Base-by-base conservation (phyloP, 768 basidiomycete species). In the Chalciporus sphaerocephalus region DNA sequence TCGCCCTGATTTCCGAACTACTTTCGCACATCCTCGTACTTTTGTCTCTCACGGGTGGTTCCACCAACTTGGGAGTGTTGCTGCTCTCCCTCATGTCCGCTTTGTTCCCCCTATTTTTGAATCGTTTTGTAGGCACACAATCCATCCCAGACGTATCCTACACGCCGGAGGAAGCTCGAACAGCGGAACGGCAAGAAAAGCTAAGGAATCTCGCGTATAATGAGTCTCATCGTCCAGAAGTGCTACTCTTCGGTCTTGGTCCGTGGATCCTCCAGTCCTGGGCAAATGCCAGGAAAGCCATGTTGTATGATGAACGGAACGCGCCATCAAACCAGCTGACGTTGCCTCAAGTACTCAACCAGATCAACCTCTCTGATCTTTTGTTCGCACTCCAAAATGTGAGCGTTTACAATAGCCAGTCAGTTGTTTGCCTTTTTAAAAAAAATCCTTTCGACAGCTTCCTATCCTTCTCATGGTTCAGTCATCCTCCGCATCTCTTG, bases 191-290 rank as follows among this genome's bases (percentile, higher is more conserved):
- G 33, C 84, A 85, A 57, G 87, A 91, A 57, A 78, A 75, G 34
- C 78, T 91, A 74, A 80, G 86, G 7, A 79, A 75, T 55, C 68
- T 92, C 30, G 90, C 82, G 0, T 80, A 86, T 62, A 85, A 80
- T 57, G 89, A 89, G 30, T 58, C 68, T 0, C 81, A 87, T 61
- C 82, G 88, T n/a, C 81, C 85, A 13, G 91, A 94, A 62, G 76
- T 93, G 24, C 72, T 83, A 25, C 71, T 93, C 4, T 94, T 92
- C 62, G 87, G 87, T 4, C 74, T 94, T 13, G 83, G 81, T 10
- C 83, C 87, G 30, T 94, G 91, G 92, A 83, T 93, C 43, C 68
- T 93, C 47, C 74, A 78, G 44, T 79, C 80, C 6, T 94, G 91
- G 91, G 74, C 83, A 4, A 71, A 66, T 24, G 79, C 88, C 3